These are phyloP conservation scores for Alternaria angustiovoidea DNA, from an alignment of 2,329 filamentous ascomycete species.

Conservation along the genomic window DNA sequence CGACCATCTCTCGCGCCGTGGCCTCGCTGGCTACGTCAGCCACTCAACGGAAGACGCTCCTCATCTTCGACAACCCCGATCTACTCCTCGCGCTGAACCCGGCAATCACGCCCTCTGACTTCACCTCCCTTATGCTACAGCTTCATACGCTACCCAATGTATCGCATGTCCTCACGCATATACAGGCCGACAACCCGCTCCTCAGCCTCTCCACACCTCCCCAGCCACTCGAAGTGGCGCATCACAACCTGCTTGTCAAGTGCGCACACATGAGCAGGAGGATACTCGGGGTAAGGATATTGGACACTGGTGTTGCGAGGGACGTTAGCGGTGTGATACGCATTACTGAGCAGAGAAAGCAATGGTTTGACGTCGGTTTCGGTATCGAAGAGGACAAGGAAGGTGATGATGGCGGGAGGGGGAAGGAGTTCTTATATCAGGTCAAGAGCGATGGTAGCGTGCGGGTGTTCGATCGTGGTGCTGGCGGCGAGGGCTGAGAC, in stretches of 20 bases:
- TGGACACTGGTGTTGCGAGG: slow-evolving; percentile 88
- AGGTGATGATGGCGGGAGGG: slow-evolving; percentile 41
- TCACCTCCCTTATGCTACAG: slow-evolving; percentile 38
- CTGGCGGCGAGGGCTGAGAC: slow-evolving; percentile 29
- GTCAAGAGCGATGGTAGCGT: slow-evolving; percentile 81
- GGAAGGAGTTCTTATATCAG: slow-evolving; percentile 82
- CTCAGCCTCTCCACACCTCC: slow-evolving; percentile 62
- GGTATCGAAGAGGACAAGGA: slow-evolving; percentile 35
- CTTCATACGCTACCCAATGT: slow-evolving; percentile 60
- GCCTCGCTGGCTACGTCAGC: slow-evolving; percentile 24
- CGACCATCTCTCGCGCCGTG: slow-evolving; percentile 39
- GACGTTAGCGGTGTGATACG: slow-evolving; percentile 91
- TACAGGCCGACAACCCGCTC: slow-evolving; percentile 76
- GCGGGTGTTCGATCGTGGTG: slow-evolving; percentile 84
- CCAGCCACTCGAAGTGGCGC: slow-evolving; percentile 46
- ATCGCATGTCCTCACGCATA: slow-evolving; percentile 71
- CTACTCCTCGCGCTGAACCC: slow-evolving; percentile 51
- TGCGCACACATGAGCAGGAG: slow-evolving; percentile 78
- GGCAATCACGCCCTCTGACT: slow-evolving; percentile 24
- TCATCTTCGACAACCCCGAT: slow-evolving; percentile 57
- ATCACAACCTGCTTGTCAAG: slow-evolving; percentile 68
- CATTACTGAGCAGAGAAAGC: slow-evolving; percentile 63
- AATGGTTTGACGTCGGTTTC: slow-evolving; percentile 38
- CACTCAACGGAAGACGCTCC: slow-evolving; percentile 42
- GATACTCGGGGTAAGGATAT: slow-evolving; percentile 73